Percentiles rank a stretch among this genome's conserved stretches.
Evolutionary conservation across 2,329 filamentous ascomycete genomes (phyloP).

Genomic region (Talaromyces sp.): DNA sequence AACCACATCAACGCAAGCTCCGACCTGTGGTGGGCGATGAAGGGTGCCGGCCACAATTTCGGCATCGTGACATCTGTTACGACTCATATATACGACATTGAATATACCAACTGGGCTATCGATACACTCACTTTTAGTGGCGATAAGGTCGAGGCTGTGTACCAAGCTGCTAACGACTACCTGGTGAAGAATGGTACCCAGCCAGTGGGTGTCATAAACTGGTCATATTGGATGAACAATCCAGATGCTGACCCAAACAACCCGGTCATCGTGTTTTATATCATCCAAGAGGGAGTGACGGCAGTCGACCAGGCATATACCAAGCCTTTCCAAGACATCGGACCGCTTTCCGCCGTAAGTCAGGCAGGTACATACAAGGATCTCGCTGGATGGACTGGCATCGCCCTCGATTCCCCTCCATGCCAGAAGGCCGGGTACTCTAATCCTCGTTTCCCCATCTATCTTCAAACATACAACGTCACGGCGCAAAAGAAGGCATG

Average conservation of each 20-base stretch:
- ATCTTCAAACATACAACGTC: constrained; percentile 37
- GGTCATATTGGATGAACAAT: constrained; percentile 31
- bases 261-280: constrained; percentile 25
- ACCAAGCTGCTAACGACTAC: constrained; percentile 42
- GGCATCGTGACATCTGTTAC: constrained; percentile 33
- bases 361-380: constrained; percentile 41
- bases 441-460: constrained; percentile 43
- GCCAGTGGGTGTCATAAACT: constrained; percentile 44
- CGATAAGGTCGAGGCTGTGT: constrained; percentile 47
- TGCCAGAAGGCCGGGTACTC: constrained; percentile 40
- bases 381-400: constrained; percentile 41
- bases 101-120: constrained; percentile 30
- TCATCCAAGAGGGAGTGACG: constrained; percentile 30
- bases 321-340: constrained; percentile 40
- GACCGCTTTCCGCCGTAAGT: constrained; percentile 29
- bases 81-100: constrained; percentile 44
- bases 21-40: constrained; percentile 41
- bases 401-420: constrained; percentile 28
- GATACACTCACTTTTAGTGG: constrained; percentile 43
- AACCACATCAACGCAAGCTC: constrained; percentile 16
- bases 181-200: constrained; percentile 41
- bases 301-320: constrained; percentile 38
- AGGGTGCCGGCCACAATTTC: constrained; percentile 40
- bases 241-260: constrained; percentile 20
- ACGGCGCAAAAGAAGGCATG: constrained; percentile 32